Conservation (phyloP, 805 yeast species). For the Cephaloascus albidus region DNA sequence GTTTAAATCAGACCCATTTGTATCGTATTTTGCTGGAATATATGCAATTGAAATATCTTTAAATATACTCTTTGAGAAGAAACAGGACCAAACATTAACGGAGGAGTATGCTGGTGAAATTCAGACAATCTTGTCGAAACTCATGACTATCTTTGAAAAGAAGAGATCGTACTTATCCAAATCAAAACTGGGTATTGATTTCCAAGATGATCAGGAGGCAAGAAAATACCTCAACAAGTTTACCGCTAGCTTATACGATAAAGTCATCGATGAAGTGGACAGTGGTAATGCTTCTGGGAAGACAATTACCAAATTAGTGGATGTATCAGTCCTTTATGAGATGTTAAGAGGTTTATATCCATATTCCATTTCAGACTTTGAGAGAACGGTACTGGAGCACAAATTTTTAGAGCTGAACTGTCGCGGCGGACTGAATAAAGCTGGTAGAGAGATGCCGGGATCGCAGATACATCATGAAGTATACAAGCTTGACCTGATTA, state of each 20-base stretch:
- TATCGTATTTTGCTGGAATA: neutral
- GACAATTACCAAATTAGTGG: slow-evolving; percentile 6
- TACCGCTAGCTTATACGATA: neutral
- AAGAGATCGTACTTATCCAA: neutral
- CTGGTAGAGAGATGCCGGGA: slow-evolving; percentile 2
- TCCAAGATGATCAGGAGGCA: neutral
- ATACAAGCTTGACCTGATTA: too few relatives aligned
- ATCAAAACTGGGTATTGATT: neutral
- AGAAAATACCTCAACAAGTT: neutral
- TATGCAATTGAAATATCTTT: neutral
- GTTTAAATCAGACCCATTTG: neutral
- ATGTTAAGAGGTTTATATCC: slow-evolving; percentile 7
- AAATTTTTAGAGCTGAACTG: slow-evolving; percentile 1
- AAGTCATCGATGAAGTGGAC: slow-evolving; percentile 5
- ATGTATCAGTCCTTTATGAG: slow-evolving; percentile 7
- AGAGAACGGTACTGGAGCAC: neutral
- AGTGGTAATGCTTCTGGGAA: slow-evolving; percentile 5
- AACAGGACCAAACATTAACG: neutral
- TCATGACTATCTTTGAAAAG: neutral
- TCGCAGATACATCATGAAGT: slow-evolving; percentile 2
- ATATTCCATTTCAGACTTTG: neutral
- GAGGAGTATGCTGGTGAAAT: neutral
- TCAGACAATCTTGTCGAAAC: neutral
- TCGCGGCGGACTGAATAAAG: slow-evolving; percentile 1
- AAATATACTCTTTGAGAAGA: neutral